Conservation (phyloP, 495 filamentous ascomycete species). For the Aspergillus affinis region DNA sequence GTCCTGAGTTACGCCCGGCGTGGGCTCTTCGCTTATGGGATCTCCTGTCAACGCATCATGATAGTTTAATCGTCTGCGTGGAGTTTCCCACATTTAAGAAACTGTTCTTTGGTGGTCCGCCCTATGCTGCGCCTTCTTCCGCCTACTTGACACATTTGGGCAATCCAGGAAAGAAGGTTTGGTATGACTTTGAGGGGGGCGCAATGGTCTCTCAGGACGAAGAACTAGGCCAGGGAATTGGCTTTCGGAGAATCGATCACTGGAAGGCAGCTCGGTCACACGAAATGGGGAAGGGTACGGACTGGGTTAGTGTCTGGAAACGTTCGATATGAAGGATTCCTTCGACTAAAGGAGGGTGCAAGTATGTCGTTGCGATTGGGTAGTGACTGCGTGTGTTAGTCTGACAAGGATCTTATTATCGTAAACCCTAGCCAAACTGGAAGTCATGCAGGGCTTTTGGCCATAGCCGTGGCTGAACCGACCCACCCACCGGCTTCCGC, state of each 20-base stretch:
- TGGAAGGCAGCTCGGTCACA: constrained; percentile 64
- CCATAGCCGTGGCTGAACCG: too few species aligned
- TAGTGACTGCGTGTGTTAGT: too few species aligned
- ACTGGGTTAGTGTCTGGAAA: constrained; percentile 9
- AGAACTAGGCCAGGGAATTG: constrained; percentile 21
- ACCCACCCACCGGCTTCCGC: too few species aligned
- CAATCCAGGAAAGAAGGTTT: constrained; percentile 50
- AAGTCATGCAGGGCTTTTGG: too few species aligned
- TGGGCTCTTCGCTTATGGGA: constrained; percentile 61
- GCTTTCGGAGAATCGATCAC: constrained; percentile 53
- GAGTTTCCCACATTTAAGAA: constrained; percentile 10
- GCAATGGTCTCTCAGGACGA: background rate
- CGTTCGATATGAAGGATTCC: constrained; percentile 1
- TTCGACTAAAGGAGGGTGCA: too few species aligned
- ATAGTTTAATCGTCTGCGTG: constrained; percentile 62
- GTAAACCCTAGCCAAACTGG: too few species aligned
- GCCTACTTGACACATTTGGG: constrained; percentile 30
- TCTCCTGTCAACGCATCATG: constrained; percentile 48
- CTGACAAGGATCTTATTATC: too few species aligned
- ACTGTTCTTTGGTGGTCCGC: constrained; percentile 1
- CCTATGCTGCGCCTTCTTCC: constrained; percentile 25
- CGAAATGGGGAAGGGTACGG: constrained; percentile 31
- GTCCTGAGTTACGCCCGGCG: constrained; percentile 50
- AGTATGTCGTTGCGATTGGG: too few species aligned
- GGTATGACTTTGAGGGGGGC: background rate